These are phyloP conservation scores for Cystobasidium tubakii DNA, from an alignment of 768 basidiomycete genomes.

Conservation along the genomic window DNA sequence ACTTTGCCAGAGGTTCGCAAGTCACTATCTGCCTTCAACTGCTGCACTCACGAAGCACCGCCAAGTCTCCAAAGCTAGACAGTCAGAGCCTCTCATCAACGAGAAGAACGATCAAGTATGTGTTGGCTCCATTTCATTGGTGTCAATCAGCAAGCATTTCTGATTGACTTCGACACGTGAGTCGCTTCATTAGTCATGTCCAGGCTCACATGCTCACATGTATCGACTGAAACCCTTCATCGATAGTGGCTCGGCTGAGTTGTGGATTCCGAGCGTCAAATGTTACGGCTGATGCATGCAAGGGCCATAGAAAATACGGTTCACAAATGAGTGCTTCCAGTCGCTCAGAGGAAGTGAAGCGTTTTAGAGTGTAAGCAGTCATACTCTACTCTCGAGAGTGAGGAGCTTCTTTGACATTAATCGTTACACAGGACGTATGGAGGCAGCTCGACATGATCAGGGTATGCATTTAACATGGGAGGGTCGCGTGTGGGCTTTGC, in stretches of 20 bases:
- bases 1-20: not conserved
- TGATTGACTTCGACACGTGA: slow-evolving; percentile 33
- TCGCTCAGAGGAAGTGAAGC: not conserved
- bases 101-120: slow-evolving; percentile 28
- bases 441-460: slow-evolving; percentile 24
- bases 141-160: slow-evolving; percentile 6
- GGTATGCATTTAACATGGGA: slow-evolving; percentile 31
- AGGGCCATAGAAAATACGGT: slow-evolving; percentile 15
- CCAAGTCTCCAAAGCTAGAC: slow-evolving; percentile 7
- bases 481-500: slow-evolving; percentile 30
- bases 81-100: not conserved
- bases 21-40: not conserved
- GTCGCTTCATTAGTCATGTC: not conserved
- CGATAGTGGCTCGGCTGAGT: slow-evolving; percentile 27
- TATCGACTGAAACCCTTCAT: too few relatives aligned
- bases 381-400: too few relatives aligned
- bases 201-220: not conserved
- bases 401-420: not conserved
- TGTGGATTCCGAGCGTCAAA: slow-evolving; percentile 22
- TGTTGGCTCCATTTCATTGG: slow-evolving; percentile 15
- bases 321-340: not conserved
- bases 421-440: slow-evolving; percentile 13
- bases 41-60: not conserved
- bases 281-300: slow-evolving; percentile 14
- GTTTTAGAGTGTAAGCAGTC: slow-evolving; percentile 18